Conservation (phyloP, 2,329 filamentous ascomycete genomes). For the Pyrenophora teres region DNA sequence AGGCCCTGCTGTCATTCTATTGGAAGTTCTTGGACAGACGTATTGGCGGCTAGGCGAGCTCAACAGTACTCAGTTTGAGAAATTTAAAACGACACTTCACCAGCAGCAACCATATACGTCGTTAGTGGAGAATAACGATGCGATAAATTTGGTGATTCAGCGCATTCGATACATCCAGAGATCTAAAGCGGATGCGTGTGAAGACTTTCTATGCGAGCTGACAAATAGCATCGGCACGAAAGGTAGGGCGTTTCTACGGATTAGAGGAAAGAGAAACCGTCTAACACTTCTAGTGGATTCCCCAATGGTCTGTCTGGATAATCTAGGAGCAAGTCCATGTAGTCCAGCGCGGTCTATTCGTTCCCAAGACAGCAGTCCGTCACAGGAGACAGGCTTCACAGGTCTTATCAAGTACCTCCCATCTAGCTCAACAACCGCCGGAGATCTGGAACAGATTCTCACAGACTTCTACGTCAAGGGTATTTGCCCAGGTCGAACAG, state of each 20-base stretch:
- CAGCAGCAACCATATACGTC: slow-evolving; percentile 34
- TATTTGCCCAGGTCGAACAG: slow-evolving; percentile 39
- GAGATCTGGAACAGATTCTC: slow-evolving; percentile 36
- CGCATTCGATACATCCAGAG: slow-evolving; percentile 41
- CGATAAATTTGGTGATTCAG: slow-evolving; percentile 37
- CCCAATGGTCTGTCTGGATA: slow-evolving; percentile 32
- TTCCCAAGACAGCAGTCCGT: slow-evolving; percentile 31
- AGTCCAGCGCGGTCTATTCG: slow-evolving; percentile 35
- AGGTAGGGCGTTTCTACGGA: slow-evolving; percentile 14
- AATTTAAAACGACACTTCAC: slow-evolving; percentile 39
- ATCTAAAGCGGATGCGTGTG: slow-evolving; percentile 41
- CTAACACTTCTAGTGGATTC: slow-evolving; percentile 26
- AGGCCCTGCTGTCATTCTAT: slow-evolving; percentile 38
- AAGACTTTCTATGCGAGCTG: slow-evolving; percentile 42
- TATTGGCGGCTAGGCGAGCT: slow-evolving; percentile 45
- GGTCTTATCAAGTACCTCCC: slow-evolving; percentile 41
- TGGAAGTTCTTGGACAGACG: slow-evolving; percentile 43
- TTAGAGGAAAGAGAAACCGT: slow-evolving; percentile 13
- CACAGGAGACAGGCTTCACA: slow-evolving; percentile 29
- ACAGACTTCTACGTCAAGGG: slow-evolving; percentile 41
- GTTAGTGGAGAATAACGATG: slow-evolving; percentile 32
- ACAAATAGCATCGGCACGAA: slow-evolving; percentile 38
- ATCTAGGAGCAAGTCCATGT: slow-evolving; percentile 25
- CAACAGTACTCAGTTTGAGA: slow-evolving; percentile 45
- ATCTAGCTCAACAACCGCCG: slow-evolving; percentile 18